These are phyloP conservation scores for Tulasnella sp. DNA, from an alignment of 768 basidiomycete species.

Conservation along the genomic window DNA sequence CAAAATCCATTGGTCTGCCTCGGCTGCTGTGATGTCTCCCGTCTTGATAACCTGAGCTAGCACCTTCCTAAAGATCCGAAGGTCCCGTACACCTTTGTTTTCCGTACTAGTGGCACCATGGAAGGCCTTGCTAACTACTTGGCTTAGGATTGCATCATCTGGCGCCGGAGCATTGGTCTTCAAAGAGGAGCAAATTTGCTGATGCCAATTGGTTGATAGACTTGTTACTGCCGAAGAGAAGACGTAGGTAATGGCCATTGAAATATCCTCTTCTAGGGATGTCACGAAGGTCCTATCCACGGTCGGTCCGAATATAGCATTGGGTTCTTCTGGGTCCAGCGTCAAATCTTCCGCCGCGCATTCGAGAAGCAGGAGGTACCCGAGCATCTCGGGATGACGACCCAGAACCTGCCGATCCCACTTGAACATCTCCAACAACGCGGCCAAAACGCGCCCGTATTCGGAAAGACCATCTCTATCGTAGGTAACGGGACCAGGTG, in stretches of 20 bases:
- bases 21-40: slow-evolving; percentile 48
- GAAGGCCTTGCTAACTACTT: neutral
- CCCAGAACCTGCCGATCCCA: slow-evolving; percentile 60
- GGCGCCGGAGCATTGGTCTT: slow-evolving; percentile 34
- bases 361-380: slow-evolving; percentile 62
- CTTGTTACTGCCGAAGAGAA: slow-evolving; percentile 50
- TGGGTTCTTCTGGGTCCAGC: slow-evolving; percentile 49
- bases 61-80: slow-evolving; percentile 58
- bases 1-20: slow-evolving; percentile 74
- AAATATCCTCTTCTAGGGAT: slow-evolving; percentile 48
- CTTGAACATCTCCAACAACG: slow-evolving; percentile 53
- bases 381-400: slow-evolving; percentile 60
- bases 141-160: slow-evolving; percentile 30
- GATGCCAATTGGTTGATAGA: slow-evolving; percentile 46
- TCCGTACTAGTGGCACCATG: slow-evolving; percentile 33
- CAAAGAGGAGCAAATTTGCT: slow-evolving; percentile 41
- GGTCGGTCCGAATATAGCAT: slow-evolving; percentile 50
- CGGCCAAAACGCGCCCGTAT: slow-evolving; percentile 61
- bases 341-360: slow-evolving; percentile 62
- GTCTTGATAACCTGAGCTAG: slow-evolving; percentile 59
- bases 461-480: slow-evolving; percentile 54
- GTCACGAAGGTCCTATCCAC: slow-evolving; percentile 41
- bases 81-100: slow-evolving; percentile 51
- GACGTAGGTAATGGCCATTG: slow-evolving; percentile 60
- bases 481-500: slow-evolving; percentile 26